Percentiles rank a stretch among this genome's conserved stretches.
Evolutionary conservation across 1,284 basidiomycete genomes (phyloP).

Genomic region (Pisolithus thermaeus): DNA sequence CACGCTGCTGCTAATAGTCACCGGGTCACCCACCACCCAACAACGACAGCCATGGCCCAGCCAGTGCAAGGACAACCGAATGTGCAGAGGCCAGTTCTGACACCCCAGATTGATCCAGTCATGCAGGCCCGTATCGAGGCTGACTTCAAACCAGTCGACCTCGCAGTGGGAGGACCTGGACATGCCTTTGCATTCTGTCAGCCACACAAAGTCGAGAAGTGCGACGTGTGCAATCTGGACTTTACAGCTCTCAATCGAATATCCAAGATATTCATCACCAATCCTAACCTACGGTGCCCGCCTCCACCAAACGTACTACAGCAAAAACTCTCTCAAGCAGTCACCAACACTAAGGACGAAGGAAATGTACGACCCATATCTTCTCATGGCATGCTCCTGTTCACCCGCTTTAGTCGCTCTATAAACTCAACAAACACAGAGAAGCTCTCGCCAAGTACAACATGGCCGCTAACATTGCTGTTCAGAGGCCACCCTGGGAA

Average conservation of each 20-base stretch:
- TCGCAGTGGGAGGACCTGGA: constrained; percentile 51
- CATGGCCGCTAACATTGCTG: constrained; percentile 76
- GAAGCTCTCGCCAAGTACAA: constrained; percentile 83
- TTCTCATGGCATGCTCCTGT: constrained; percentile 2
- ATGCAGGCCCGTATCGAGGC: constrained; percentile 72
- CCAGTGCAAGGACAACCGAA: constrained; percentile 5
- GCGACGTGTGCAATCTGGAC: constrained; percentile 65
- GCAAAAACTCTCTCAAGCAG: constrained; percentile 66
- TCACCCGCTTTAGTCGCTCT: constrained; percentile 50
- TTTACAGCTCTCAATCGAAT: constrained; percentile 68
- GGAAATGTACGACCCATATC: constrained; percentile 62
- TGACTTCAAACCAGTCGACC: constrained; percentile 55
- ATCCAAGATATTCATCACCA: constrained; percentile 60
- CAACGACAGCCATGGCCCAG: constrained; percentile 24
- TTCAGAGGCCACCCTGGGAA: constrained; percentile 89
- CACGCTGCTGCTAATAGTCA: too few species aligned
- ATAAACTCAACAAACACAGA: constrained; percentile 69
- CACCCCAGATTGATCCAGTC: constrained; percentile 52
- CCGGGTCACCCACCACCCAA: too few species aligned
- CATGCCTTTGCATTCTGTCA: constrained; percentile 51
- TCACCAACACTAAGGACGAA: constrained; percentile 81
- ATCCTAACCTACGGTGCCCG: constrained; percentile 73
- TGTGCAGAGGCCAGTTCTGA: constrained; percentile 25
- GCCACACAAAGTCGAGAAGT: constrained; percentile 63
- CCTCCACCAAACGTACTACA: constrained; percentile 76